These are phyloP conservation scores for Sclerotiophoma versabilis DNA, from an alignment of 2,329 filamentous ascomycete species.

Conservation along the genomic window DNA sequence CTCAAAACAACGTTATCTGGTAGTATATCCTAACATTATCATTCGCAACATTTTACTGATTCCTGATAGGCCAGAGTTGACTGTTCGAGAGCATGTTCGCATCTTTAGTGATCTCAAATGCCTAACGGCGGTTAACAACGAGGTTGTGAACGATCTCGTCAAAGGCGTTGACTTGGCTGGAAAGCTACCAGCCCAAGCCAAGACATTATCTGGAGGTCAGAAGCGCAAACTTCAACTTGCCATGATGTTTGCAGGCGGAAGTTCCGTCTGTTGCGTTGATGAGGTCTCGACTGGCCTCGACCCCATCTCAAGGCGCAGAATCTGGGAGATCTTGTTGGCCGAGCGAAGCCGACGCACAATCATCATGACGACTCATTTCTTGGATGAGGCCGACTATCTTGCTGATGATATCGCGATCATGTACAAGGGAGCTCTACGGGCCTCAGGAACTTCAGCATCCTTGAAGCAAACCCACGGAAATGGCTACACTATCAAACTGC, in stretches of 20 bases:
- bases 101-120: constrained; percentile 41
- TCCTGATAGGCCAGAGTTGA: constrained; percentile 29
- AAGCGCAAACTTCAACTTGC: constrained; percentile 89
- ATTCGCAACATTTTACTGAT: constrained; percentile 42
- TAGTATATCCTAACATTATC: background rate
- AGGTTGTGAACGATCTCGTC: constrained; percentile 56
- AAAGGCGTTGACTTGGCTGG: constrained; percentile 73
- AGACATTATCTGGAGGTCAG: constrained; percentile 85
- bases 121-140: constrained; percentile 43
- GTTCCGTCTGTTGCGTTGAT: constrained; percentile 84
- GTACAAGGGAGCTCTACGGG: constrained; percentile 80
- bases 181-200: constrained; percentile 73
- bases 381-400: constrained; percentile 87
- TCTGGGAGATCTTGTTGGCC: constrained; percentile 89
- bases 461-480: constrained; percentile 80
- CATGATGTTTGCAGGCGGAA: constrained; percentile 91
- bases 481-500: constrained; percentile 64
- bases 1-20: constrained; percentile 38
- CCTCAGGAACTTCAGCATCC: constrained; percentile 80
- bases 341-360: constrained; percentile 81
- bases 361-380: constrained; percentile 86
- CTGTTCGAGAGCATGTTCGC: constrained; percentile 37
- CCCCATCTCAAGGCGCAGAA: constrained; percentile 81
- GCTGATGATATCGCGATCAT: constrained; percentile 87
- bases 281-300: constrained; percentile 88